Conservation (phyloP, 495 filamentous ascomycete species). For the Xylaria scruposa region DNA sequence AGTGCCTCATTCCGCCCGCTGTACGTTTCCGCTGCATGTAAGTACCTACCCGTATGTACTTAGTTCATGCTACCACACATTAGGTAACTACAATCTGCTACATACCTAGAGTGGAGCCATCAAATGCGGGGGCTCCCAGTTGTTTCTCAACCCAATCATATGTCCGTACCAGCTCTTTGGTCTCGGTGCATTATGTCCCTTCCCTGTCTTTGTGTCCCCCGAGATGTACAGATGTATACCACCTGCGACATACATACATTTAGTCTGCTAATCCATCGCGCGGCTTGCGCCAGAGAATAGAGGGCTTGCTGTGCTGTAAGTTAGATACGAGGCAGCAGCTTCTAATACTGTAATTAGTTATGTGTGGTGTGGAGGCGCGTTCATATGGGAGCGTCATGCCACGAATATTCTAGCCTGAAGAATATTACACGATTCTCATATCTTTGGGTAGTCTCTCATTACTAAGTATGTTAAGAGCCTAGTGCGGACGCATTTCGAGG, state of each 20-base stretch:
- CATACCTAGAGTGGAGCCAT: background rate
- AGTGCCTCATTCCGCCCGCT: background rate
- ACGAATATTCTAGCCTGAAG: background rate
- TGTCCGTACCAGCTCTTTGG: background rate
- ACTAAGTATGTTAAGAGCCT: background rate
- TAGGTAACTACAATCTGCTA: background rate
- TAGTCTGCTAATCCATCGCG: background rate
- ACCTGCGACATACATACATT: background rate
- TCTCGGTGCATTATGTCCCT: background rate
- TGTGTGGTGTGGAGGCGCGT: background rate
- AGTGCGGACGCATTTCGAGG: background rate
- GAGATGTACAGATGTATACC: background rate
- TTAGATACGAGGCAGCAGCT: background rate
- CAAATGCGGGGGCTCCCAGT: background rate
- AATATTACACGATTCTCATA: background rate
- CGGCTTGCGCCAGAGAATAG: too few species aligned
- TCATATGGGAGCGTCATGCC: background rate
- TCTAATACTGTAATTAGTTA: background rate
- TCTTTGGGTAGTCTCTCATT: background rate
- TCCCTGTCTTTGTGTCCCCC: conserved; percentile 7
- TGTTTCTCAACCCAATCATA: conserved; percentile 2
- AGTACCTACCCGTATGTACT: background rate
- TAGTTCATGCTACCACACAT: background rate
- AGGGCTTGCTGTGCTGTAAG: background rate
- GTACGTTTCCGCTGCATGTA: background rate